Evolutionary conservation across 2,329 filamentous ascomycete genomes (phyloP).

Genomic region (Lecanoromycetidae sp.): DNA sequence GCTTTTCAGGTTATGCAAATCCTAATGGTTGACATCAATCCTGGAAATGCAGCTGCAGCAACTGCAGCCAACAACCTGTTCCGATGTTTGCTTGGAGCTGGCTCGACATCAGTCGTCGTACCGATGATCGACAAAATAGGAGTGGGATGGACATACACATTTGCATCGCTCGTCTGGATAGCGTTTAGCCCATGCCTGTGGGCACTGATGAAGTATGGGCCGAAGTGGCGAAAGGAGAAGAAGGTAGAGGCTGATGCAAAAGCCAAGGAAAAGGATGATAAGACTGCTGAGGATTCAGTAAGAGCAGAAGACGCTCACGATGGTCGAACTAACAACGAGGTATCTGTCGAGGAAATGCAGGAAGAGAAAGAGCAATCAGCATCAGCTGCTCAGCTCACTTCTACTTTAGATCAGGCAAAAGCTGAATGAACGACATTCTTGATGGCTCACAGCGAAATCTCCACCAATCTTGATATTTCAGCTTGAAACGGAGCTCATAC

Average conservation of each 20-base stretch:
- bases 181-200: constrained; percentile 8
- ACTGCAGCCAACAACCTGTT: constrained; percentile 35
- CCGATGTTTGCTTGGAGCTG: constrained; percentile 34
- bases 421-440: no score
- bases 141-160: constrained; percentile 27
- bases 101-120: constrained; percentile 28
- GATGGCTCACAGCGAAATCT: no score
- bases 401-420: no score
- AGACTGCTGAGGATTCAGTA: background rate
- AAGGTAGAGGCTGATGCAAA: constrained; percentile 4
- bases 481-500: no score
- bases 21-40: constrained; percentile 36
- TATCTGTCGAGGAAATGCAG: background rate
- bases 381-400: no score
- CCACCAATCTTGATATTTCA: no score
- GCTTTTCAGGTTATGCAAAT: constrained; percentile 35
- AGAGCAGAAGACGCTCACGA: background rate
- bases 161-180: constrained; percentile 11
- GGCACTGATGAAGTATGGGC: constrained; percentile 10
- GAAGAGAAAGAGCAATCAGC: background rate
- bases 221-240: constrained; percentile 9
- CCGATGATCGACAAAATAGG: constrained; percentile 31
- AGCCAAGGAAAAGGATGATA: background rate
- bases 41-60: constrained; percentile 30
- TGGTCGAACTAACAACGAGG: no score